Evolutionary conservation across 176 grass and related monocot genomes (phyloP), one percentile per base, ranked within the genome.

Genomic region (Musa acuminata): DNA sequence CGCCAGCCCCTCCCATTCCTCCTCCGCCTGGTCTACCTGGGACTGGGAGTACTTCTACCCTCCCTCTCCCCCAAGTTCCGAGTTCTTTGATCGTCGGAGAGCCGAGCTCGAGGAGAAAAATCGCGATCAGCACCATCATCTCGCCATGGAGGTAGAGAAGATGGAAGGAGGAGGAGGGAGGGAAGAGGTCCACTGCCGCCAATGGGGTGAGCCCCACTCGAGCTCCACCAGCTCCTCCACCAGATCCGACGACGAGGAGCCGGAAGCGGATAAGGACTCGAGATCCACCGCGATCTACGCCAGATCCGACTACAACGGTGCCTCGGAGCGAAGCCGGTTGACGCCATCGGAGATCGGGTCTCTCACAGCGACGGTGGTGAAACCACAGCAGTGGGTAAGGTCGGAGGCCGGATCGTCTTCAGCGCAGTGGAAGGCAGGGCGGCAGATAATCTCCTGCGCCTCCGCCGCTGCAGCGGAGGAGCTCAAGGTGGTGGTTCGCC

Each of bases 11-110:
- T 87, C 91, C 27, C 81, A 82, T 65, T 89, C 96, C 8, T 99
- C 96, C 16, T 99, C 96, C 16, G 84, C 86, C 48, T 43, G 35
- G 35, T 43, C 35, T 43, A 43, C 35, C 35, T 99, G 96, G 91
- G 96, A 99, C 8, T 99, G 96, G 96, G 96, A 99, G 80, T 89
- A 94, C 69, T 89, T 87, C 86, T 85, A 85, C 72, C 96, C 96
- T 19, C 96, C 96, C 78, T 99, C 96, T 19, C 91, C 91, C 58
- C 96, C 96, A 20, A 86, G 91, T 78, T 99, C 96, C 2, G 96
- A 99, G 65, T 99, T 89, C 77, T 99, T 91, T 50, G 88, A 91
- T 2, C 90, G 96, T 10, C 82, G 82, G 62, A 94, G 89, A 82
- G 79, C 84, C 10, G 90, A 99, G 70, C 63, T 87, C 51, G 88